phyloP scores from a whole-genome alignment of 2,329 filamentous ascomycete species.

The Phialophora tarda region DNA sequence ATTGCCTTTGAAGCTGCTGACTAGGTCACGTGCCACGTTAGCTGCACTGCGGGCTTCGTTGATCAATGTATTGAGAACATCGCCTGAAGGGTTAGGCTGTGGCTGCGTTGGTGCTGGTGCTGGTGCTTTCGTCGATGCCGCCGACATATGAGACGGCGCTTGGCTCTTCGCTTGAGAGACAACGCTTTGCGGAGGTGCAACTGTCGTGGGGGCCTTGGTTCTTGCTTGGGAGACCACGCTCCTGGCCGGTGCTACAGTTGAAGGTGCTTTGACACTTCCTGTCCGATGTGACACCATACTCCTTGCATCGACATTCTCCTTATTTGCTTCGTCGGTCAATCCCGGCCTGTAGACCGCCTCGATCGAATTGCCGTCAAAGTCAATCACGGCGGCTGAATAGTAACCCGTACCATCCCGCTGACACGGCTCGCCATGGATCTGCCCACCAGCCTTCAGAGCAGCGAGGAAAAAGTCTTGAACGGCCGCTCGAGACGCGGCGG shows the following conservation, averaged over 20 bases:
- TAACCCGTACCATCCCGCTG: conserved; percentile 60
- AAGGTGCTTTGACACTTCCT: conserved; percentile 26
- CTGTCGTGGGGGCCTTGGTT: conserved; percentile 16
- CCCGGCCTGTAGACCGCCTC: conserved; percentile 70
- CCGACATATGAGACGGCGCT: conserved; percentile 3
- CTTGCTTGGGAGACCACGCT: conserved; percentile 22
- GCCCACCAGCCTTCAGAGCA: conserved; percentile 69
- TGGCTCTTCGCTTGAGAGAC: conserved; percentile 14
- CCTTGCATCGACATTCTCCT: conserved; percentile 45
- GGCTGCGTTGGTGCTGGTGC: conserved; percentile 4
- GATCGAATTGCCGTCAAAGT: conserved; percentile 83
- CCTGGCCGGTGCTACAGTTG: conserved; percentile 21
- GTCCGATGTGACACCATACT: conserved; percentile 24
- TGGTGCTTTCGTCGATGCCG: conserved; percentile 1
- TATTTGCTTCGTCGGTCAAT: conserved; percentile 64
- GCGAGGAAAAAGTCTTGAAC: conserved; percentile 75
- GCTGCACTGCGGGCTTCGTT: conserved; percentile 48
- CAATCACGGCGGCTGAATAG: conserved; percentile 69
- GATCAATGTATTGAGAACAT: conserved; percentile 45
- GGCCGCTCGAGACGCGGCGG: conserved; percentile 67
- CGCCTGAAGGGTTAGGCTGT: conserved; percentile 39
- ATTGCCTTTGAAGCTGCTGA: conserved; percentile 36
- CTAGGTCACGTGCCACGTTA: conserved; percentile 36
- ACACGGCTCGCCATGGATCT: conserved; percentile 63
- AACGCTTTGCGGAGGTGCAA: conserved; percentile 15